Percentiles rank a stretch among this genome's conserved stretches.
Conservation (phyloP, 2,329 filamentous ascomycete genomes). For the Aspergillus fischeri region DNA sequence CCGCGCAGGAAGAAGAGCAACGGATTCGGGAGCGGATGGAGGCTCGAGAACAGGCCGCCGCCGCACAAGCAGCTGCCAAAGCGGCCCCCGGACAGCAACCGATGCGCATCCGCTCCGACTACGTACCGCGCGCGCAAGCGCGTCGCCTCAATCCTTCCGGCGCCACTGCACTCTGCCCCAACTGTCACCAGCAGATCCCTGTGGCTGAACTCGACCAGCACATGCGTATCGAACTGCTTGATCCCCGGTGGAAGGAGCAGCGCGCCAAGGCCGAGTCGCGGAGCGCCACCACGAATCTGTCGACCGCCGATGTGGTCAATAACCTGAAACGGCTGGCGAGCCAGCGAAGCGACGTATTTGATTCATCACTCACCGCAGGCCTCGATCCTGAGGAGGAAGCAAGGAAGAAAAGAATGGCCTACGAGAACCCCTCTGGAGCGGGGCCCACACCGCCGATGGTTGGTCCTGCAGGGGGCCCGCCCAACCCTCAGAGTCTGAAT, state of each 20-base stretch:
- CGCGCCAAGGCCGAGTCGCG: slow-evolving; percentile 83
- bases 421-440: slow-evolving; percentile 23
- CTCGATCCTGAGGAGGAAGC: slow-evolving; percentile 69
- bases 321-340: slow-evolving; percentile 94
- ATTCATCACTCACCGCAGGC: slow-evolving; percentile 52
- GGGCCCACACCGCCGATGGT: slow-evolving; percentile 25
- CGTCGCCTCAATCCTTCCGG: slow-evolving; percentile 65
- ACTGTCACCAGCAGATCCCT: slow-evolving; percentile 87
- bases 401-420: slow-evolving; percentile 70
- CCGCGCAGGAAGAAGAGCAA: slow-evolving; percentile 55
- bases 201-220: slow-evolving; percentile 85
- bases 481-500: slow-evolving; percentile 53
- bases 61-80: slow-evolving; percentile 73
- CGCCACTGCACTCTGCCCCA: slow-evolving; percentile 70
- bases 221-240: slow-evolving; percentile 90
- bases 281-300: slow-evolving; percentile 79
- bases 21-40: slow-evolving; percentile 57
- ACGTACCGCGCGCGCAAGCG: slow-evolving; percentile 78
- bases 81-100: slow-evolving; percentile 53
- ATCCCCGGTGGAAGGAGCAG: slow-evolving; percentile 94
- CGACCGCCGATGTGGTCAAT: slow-evolving; percentile 81
- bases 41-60: slow-evolving; percentile 61
- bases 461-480: slow-evolving; percentile 26
- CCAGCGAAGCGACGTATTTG: slow-evolving; percentile 83
- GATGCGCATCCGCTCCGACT: slow-evolving; percentile 91